Percentiles rank a stretch among this genome's conserved stretches.
These are phyloP conservation scores for Solanum hybrid DNA, from an alignment of 305 asterid species.

Conservation along the genomic window DNA sequence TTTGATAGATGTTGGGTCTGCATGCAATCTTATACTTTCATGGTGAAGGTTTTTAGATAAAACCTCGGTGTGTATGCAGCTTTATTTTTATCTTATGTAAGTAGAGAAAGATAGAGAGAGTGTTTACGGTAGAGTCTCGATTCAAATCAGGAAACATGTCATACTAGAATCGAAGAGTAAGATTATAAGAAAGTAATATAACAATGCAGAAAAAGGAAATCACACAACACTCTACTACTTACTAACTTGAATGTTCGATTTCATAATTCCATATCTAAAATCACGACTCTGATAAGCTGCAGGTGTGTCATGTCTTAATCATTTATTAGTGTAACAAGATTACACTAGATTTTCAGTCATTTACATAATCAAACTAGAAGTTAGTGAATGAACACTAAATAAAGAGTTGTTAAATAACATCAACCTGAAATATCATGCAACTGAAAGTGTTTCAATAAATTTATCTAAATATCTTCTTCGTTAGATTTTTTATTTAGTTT, in stretches of 20 bases:
- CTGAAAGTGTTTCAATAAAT: neutral
- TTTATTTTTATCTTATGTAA: too few relatives aligned
- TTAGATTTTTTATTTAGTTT: neutral
- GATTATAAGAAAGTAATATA: too few relatives aligned
- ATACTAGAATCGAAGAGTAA: neutral
- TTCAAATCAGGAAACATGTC: neutral
- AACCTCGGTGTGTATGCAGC: too few relatives aligned
- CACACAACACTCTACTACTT: fast-evolving
- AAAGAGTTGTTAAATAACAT: neutral
- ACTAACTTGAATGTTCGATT: too few relatives aligned
- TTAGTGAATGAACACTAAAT: neutral
- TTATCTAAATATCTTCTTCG: neutral
- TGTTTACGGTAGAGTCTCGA: neutral
- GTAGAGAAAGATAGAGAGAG: neutral
- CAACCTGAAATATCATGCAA: neutral
- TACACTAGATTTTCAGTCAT: neutral
- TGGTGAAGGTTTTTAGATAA: too few relatives aligned
- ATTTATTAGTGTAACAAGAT: neutral
- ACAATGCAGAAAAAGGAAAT: too few relatives aligned
- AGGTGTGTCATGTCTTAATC: neutral
- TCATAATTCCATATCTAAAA: too few relatives aligned
- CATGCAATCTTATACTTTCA: too few relatives aligned
- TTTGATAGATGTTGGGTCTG: too few relatives aligned
- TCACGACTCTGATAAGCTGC: too few relatives aligned
- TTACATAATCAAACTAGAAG: neutral